phyloP scores from a whole-genome alignment of 2,329 filamentous ascomycete species.

The Cercospora berteroae region DNA sequence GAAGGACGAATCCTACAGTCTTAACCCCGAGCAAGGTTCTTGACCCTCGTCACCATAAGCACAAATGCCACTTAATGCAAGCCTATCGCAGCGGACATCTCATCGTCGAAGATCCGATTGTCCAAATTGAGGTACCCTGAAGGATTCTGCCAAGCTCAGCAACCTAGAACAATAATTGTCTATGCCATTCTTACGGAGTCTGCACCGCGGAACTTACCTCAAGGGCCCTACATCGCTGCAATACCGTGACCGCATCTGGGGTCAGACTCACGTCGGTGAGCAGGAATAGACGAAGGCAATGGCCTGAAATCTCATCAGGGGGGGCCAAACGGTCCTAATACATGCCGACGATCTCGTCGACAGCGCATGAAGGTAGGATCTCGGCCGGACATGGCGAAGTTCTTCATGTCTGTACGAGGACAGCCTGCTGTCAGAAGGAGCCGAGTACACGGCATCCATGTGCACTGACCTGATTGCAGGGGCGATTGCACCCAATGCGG shows the following conservation, averaged over 20 bases:
- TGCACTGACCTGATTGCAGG: not conserved
- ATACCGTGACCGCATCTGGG: not conserved
- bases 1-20: not conserved
- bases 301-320: not conserved
- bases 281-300: not conserved
- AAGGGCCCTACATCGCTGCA: not conserved
- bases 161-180: not conserved
- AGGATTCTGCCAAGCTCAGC: not conserved
- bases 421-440: not conserved
- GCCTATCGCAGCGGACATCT: not conserved
- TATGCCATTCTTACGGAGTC: not conserved
- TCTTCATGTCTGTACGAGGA: not conserved
- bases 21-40: not conserved
- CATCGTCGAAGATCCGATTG: not conserved
- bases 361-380: not conserved
- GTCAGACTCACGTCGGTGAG: not conserved
- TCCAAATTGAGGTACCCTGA: not conserved
- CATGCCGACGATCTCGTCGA: not conserved
- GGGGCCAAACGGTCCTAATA: not conserved
- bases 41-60: not conserved
- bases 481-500: not conserved
- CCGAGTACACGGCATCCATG: not conserved
- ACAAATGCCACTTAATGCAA: not conserved
- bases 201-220: not conserved
- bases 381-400: not conserved